Evolutionary conservation across 345 rosid species (phyloP), one percentile per base, ranked within the genome.

Genomic region (Leavenworthia alabamica): DNA sequence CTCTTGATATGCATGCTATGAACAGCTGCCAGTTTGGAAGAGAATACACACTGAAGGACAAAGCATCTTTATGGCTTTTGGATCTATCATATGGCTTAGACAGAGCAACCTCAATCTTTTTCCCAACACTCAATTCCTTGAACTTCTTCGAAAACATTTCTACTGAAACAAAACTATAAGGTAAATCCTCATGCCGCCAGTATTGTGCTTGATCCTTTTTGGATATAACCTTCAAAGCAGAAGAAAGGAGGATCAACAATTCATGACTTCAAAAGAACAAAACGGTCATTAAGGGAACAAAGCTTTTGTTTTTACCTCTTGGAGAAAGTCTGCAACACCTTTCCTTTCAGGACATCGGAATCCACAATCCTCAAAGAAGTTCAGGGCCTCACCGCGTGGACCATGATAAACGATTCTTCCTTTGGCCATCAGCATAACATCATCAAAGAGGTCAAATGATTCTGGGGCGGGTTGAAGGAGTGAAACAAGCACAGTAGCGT

Each of bases 391-490:
- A 32, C 82, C 79, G 0, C 89, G 75, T 26, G 90, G 92, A 10
- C 95, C 97, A 7, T 90, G 93, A 53, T 87, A 90, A 28, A 87
- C 82, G 24, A 90, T 73, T 55, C 60, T 79, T 4, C 97, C 90
- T 28, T 90, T 94, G 4, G 93, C 85, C 50, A 84, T 63, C 27
- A 86, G 81, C 57, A 89, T 81, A 17, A 86, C 59, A 45, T 90
- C 90, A 73, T 90, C 90, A 27, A 90, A 90, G 22, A 87, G 82
- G 55, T 80, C 73, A 23, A 77, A 90, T 2, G 95, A 85, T 59
- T 87, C 92, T 2, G 93, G 93, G 6, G 95, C 86, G 5, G 93
- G 95, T 62, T 90, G 97, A 17, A 87, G 90, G 23, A 90, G 90
- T 0, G 95, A 86, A 59, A 87, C 80, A 49, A 83, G 46, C 22